These are phyloP conservation scores for Verticillium tricorpus DNA, from an alignment of 2,329 filamentous ascomycete species.

Conservation along the genomic window DNA sequence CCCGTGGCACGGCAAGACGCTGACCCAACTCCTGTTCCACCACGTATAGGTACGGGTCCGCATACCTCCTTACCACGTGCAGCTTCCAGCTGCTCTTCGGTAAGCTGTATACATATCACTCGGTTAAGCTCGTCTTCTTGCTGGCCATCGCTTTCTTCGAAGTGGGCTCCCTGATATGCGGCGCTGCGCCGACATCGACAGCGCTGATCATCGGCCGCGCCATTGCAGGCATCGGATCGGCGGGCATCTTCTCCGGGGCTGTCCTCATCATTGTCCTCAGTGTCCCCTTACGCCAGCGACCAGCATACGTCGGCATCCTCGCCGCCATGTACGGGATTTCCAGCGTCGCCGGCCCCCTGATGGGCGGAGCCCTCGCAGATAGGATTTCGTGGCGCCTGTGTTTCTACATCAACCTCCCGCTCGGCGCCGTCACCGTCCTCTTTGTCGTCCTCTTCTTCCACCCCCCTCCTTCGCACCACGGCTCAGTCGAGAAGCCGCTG, in stretches of 20 bases:
- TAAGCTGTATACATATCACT: slow-evolving; percentile 40
- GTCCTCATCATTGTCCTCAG: slow-evolving; percentile 34
- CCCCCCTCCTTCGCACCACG: slow-evolving; percentile 4
- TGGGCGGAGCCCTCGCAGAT: slow-evolving; percentile 29
- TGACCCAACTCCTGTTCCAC: too few species aligned
- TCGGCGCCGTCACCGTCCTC: slow-evolving; percentile 26
- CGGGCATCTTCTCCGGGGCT: slow-evolving; percentile 41
- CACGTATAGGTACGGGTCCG: slow-evolving; percentile 35
- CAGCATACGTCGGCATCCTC: slow-evolving; percentile 32
- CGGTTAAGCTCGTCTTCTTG: slow-evolving; percentile 36
- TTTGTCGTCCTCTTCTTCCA: slow-evolving; percentile 24
- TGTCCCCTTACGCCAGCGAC: slow-evolving; percentile 26
- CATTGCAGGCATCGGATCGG: slow-evolving; percentile 32
- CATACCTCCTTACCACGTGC: slow-evolving; percentile 36
- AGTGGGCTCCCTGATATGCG: slow-evolving; percentile 36
- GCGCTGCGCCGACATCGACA: slow-evolving; percentile 23
- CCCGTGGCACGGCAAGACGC: too few species aligned
- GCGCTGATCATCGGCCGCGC: slow-evolving; percentile 30
- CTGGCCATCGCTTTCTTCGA: slow-evolving; percentile 35
- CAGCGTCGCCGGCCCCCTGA: slow-evolving; percentile 26
- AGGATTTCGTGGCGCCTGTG: slow-evolving; percentile 33
- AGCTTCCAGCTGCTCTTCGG: slow-evolving; percentile 36
- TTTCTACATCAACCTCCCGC: slow-evolving; percentile 35
- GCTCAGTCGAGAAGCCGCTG: neutral
- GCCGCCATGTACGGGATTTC: slow-evolving; percentile 43